These are phyloP conservation scores for Metarhizium guizhouense DNA, from an alignment of 2,329 filamentous ascomycete species.

Conservation along the genomic window DNA sequence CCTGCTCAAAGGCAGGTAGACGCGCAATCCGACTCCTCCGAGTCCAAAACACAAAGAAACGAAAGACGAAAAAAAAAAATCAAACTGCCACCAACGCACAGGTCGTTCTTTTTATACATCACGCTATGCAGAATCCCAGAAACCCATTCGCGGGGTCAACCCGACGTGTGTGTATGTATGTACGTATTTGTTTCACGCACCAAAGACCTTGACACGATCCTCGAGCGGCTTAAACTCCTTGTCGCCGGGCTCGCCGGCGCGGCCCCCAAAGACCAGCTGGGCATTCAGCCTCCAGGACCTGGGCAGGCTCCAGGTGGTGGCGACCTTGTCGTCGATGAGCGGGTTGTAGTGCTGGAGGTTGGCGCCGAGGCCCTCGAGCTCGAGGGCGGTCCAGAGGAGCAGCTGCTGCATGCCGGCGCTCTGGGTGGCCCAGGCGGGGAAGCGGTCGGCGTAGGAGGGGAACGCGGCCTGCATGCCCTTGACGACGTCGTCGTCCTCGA, in stretches of 20 bases:
- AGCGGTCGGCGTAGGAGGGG: slow-evolving; percentile 67
- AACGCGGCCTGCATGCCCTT: slow-evolving; percentile 59
- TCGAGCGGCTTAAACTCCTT: slow-evolving; percentile 59
- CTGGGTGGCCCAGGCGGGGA: slow-evolving; percentile 69
- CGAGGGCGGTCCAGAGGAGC: slow-evolving; percentile 71
- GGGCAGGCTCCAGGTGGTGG: slow-evolving; percentile 60
- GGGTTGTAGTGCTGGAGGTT: slow-evolving; percentile 95
- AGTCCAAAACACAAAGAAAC: not conserved
- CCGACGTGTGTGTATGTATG: too few relatives aligned
- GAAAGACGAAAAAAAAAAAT: not conserved
- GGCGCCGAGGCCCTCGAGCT: slow-evolving; percentile 74
- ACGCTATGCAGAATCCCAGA: not conserved
- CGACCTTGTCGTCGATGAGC: slow-evolving; percentile 65
- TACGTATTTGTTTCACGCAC: slow-evolving; percentile 25
- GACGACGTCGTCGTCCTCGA: slow-evolving; percentile 65
- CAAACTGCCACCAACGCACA: not conserved
- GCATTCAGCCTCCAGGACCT: slow-evolving; percentile 67
- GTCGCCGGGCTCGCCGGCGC: slow-evolving; percentile 44
- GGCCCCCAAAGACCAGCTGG: slow-evolving; percentile 76
- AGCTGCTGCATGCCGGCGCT: slow-evolving; percentile 72
- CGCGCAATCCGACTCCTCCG: too few relatives aligned
- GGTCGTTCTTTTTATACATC: not conserved
- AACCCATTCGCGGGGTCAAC: not conserved
- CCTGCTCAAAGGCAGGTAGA: too few relatives aligned
- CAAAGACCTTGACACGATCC: slow-evolving; percentile 58